Evolutionary conservation across 2,329 filamentous ascomycete species (phyloP).

Genomic region (Mycosphaerella sp.): DNA sequence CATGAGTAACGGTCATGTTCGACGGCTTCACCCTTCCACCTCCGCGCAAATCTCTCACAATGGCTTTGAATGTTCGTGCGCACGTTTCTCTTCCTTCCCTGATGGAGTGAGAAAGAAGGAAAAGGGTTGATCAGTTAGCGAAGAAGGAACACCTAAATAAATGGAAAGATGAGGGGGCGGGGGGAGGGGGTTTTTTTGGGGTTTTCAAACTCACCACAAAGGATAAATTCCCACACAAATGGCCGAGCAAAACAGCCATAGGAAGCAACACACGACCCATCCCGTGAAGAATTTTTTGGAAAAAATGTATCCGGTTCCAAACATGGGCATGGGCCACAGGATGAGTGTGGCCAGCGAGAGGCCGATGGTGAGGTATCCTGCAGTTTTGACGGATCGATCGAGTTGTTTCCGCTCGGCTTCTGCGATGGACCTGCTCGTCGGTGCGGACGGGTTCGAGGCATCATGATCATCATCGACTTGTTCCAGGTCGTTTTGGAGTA

Average conservation of each 20-base stretch:
- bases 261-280: conserved; percentile 42
- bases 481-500: background rate
- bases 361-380: conserved; percentile 50
- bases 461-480: background rate
- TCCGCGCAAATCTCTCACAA: conserved; percentile 6
- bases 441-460: background rate
- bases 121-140: too few species aligned
- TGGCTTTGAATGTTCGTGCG: conserved; percentile 6
- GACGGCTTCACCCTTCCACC: background rate
- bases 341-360: conserved; percentile 52
- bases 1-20: background rate
- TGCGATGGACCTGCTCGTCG: background rate
- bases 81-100: conserved; percentile 3
- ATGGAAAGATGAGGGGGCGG: too few species aligned
- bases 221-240: conserved; percentile 8
- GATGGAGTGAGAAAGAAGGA: too few species aligned
- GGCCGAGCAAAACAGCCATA: conserved; percentile 44
- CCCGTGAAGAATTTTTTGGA: conserved; percentile 43
- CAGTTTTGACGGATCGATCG: conserved; percentile 41
- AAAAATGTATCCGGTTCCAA: conserved; percentile 44
- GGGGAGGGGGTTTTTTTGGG: too few species aligned
- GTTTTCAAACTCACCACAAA: background rate
- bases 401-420: conserved; percentile 20
- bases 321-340: conserved; percentile 47
- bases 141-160: too few species aligned